A percentile compares a stretch with the other conserved stretches of the same genome.
phyloP scores from a whole-genome alignment of 2,329 filamentous ascomycete genomes.

The Arthrobotrys pseudoclavata region DNA sequence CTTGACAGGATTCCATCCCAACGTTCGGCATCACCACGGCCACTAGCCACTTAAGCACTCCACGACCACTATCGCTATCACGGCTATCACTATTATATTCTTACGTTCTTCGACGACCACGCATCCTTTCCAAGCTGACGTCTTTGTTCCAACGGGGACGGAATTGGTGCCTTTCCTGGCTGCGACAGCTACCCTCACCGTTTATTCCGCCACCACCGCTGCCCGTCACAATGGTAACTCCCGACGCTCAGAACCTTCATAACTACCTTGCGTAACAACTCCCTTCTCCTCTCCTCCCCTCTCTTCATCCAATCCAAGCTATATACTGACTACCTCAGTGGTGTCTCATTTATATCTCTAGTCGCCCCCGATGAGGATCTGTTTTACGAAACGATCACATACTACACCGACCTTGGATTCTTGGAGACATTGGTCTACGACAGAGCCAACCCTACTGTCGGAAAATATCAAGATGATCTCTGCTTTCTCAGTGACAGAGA shows the following conservation, averaged over 20 bases:
- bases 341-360: constrained; percentile 63
- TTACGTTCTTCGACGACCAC: no score
- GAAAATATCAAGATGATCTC: constrained; percentile 61
- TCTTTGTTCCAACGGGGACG: constrained; percentile 28
- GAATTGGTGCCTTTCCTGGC: constrained; percentile 26
- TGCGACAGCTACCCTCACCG: neutral
- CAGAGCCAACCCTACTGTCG: constrained; percentile 58
- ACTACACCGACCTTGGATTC: constrained; percentile 64
- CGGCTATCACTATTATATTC: no score
- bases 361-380: constrained; percentile 63
- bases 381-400: constrained; percentile 63
- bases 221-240: constrained; percentile 53
- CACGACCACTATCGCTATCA: no score
- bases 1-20: no score
- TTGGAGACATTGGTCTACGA: constrained; percentile 63
- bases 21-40: no score
- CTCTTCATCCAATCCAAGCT: neutral
- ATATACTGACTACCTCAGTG: constrained; percentile 47
- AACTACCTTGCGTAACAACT: constrained; percentile 61
- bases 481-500: constrained; percentile 63
- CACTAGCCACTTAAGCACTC: no score
- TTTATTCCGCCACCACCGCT: neutral
- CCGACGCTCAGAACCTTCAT: constrained; percentile 61
- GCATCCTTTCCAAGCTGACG: neutral
- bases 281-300: constrained; percentile 19